phyloP scores from a whole-genome alignment of 164 flowering plant genomes.

The Hamamelis virginiana region DNA sequence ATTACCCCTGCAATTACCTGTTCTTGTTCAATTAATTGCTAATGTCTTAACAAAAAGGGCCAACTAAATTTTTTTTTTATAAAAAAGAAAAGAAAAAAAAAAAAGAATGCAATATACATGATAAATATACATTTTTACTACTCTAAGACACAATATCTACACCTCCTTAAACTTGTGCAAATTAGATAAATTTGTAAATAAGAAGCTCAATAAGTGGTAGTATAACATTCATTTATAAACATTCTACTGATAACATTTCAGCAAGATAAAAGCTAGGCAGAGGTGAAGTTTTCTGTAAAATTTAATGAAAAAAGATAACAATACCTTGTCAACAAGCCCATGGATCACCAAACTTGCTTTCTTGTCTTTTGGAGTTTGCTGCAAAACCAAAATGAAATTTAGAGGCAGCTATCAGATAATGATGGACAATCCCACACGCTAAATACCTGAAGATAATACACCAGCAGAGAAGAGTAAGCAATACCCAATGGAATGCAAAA shows the following conservation, averaged over 20 bases:
- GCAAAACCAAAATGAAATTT: too few relatives aligned
- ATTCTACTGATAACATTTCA: neutral
- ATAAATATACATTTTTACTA: neutral
- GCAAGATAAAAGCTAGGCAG: too few relatives aligned
- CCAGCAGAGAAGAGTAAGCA: too few relatives aligned
- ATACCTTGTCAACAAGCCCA: constrained; percentile 86
- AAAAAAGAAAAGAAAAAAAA: too few relatives aligned
- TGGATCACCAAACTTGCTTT: constrained; percentile 87
- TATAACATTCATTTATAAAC: neutral
- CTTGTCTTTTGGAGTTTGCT: constrained; percentile 85
- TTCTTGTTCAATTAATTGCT: constrained; percentile 8
- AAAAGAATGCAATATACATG: neutral
- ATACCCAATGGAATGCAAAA: too few relatives aligned
- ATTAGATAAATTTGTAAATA: neutral
- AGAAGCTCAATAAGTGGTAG: neutral
- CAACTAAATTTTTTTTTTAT: neutral
- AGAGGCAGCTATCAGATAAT: too few relatives aligned
- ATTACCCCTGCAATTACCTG: constrained; percentile 67
- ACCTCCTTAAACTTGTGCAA: neutral
- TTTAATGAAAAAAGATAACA: neutral
- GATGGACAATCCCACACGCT: too few relatives aligned
- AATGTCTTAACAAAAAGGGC: neutral
- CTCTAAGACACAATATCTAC: neutral
- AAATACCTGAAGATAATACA: too few relatives aligned
- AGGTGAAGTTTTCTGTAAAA: neutral